Evolutionary conservation across 2,329 filamentous ascomycete genomes (phyloP).

Genomic region (Rhexocercosporidium sp.): DNA sequence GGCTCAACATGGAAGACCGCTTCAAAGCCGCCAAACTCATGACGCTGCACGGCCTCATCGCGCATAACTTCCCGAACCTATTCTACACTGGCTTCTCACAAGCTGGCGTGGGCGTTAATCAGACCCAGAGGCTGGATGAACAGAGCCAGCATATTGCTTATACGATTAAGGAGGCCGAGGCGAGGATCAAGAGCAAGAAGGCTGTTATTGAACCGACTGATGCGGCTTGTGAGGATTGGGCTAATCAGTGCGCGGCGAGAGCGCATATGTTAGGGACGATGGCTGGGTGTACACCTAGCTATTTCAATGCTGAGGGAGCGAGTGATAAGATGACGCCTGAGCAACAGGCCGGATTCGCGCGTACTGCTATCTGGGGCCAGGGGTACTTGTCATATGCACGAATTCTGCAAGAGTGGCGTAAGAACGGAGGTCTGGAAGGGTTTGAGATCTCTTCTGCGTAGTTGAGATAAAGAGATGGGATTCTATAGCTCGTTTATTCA

Average conservation of each 20-base stretch:
- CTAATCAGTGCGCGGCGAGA: slow-evolving; percentile 45
- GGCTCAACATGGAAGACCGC: slow-evolving; percentile 51
- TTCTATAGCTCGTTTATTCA: too few relatives aligned
- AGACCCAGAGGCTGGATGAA: slow-evolving; percentile 45
- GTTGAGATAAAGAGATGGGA: neutral
- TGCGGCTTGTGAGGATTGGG: slow-evolving; percentile 55
- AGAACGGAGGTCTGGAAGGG: slow-evolving; percentile 10
- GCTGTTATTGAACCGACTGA: slow-evolving; percentile 50
- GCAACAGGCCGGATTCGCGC: slow-evolving; percentile 6
- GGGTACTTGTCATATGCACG: slow-evolving; percentile 16
- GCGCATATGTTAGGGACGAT: slow-evolving; percentile 48
- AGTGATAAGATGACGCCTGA: slow-evolving; percentile 16
- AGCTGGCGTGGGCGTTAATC: slow-evolving; percentile 47
- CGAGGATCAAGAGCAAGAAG: slow-evolving; percentile 18
- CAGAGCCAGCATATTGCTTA: slow-evolving; percentile 50
- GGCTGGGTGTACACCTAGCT: slow-evolving; percentile 59
- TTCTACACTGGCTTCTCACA: slow-evolving; percentile 54
- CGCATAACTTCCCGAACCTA: slow-evolving; percentile 59
- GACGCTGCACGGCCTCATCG: slow-evolving; percentile 58
- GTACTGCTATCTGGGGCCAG: slow-evolving; percentile 15
- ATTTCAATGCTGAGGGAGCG: slow-evolving; percentile 54
- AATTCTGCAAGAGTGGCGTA: slow-evolving; percentile 14
- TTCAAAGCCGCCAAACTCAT: slow-evolving; percentile 48
- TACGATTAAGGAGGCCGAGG: slow-evolving; percentile 46
- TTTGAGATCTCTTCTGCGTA: slow-evolving; percentile 6